A percentile compares a stretch with the other conserved stretches of the same genome.
phyloP scores from a whole-genome alignment of 179 eudicot species.

The Gypsophila paniculata region DNA sequence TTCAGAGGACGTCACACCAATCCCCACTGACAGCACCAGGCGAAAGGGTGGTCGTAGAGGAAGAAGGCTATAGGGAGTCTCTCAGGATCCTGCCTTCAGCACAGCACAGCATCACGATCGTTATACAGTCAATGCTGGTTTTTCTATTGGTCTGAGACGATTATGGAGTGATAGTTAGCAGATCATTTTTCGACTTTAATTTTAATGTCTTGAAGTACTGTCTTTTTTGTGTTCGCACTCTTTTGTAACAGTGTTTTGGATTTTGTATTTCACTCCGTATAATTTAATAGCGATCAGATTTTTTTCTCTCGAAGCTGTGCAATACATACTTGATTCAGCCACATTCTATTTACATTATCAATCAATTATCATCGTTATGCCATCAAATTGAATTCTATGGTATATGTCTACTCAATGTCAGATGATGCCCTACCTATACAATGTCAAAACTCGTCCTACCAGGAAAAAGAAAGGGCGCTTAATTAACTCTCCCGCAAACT shows the following conservation, averaged over 20 bases:
- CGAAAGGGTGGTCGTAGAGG: conserved; percentile 89
- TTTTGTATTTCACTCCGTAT: not conserved
- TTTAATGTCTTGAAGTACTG: not conserved
- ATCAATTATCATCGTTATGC: too few species aligned
- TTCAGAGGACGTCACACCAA: conserved; percentile 86
- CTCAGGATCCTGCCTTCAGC: not conserved
- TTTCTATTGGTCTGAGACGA: not conserved
- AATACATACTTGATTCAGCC: not conserved
- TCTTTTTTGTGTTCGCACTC: not conserved
- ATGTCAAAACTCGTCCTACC: not conserved
- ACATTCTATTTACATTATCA: not conserved
- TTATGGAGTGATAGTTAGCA: conserved; percentile 4
- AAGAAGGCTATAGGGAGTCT: conserved; percentile 56
- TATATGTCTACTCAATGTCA: not conserved
- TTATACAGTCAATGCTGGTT: not conserved
- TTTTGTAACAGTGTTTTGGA: not conserved
- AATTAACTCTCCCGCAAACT: conserved; percentile 19
- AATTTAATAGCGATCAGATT: not conserved
- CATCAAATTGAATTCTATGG: not conserved
- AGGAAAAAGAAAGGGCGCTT: not conserved
- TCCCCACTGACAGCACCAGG: conserved; percentile 75
- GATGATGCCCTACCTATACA: not conserved
- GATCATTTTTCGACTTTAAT: not conserved
- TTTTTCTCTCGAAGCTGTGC: not conserved
- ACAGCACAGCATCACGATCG: not conserved